These are phyloP conservation scores for Ambrosiella xylebori DNA, from an alignment of 2,329 filamentous ascomycete species.

Conservation along the genomic window DNA sequence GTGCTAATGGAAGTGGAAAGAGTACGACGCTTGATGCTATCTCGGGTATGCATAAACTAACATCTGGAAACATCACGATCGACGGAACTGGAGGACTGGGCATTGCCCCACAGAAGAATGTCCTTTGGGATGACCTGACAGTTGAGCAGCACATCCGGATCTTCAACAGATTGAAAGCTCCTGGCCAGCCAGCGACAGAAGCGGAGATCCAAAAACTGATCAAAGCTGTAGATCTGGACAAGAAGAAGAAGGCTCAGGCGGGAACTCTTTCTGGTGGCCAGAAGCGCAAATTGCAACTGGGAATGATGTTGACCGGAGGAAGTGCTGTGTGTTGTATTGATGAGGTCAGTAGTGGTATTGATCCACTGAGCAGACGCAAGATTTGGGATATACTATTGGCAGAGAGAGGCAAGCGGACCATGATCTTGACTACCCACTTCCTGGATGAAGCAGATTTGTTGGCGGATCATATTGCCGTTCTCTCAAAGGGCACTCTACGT, in stretches of 20 bases:
- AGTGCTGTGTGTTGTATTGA: constrained; percentile 80
- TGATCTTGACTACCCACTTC: constrained; percentile 84
- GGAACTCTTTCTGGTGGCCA: constrained; percentile 78
- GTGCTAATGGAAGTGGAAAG: constrained; percentile 82
- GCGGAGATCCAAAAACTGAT: constrained; percentile 47
- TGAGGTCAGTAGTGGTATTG: constrained; percentile 76
- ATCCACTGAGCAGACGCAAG: constrained; percentile 71
- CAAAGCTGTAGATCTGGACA: constrained; percentile 51
- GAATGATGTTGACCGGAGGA: constrained; percentile 88
- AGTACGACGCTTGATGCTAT: constrained; percentile 80
- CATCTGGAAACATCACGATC: constrained; percentile 59
- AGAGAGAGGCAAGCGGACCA: constrained; percentile 64
- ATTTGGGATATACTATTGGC: constrained; percentile 87
- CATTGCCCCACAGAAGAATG: constrained; percentile 83
- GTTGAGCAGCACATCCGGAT: constrained; percentile 71
- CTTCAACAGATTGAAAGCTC: constrained; percentile 68
- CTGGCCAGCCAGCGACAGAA: constrained; percentile 34
- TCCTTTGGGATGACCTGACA: constrained; percentile 78
- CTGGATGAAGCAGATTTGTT: constrained; percentile 83
- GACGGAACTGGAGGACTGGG: constrained; percentile 66
- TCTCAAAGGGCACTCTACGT: constrained; percentile 69
- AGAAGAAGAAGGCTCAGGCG: constrained; percentile 54
- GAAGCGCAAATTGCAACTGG: constrained; percentile 79
- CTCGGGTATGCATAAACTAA: constrained; percentile 62
- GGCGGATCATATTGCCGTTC: constrained; percentile 72